Percentiles rank a stretch among this genome's conserved stretches.
Conservation (phyloP, 2,329 filamentous ascomycete genomes). For the Trichoderma atrobrunneum region DNA sequence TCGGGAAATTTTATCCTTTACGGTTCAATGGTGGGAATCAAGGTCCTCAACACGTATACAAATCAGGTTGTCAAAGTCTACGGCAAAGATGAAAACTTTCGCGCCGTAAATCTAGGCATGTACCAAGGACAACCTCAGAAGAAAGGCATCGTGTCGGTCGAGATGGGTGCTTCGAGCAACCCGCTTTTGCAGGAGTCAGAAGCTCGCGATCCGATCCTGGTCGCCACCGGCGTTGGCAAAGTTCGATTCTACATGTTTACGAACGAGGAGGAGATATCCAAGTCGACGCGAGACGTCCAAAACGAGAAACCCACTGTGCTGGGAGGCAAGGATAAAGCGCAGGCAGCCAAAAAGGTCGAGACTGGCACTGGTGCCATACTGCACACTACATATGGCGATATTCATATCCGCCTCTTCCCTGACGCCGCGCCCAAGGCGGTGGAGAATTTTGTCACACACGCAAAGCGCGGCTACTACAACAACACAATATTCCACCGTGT, state of each 20-base stretch:
- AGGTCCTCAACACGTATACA: slow-evolving; percentile 93
- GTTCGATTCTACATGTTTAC: slow-evolving; percentile 98
- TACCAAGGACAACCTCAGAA: slow-evolving; percentile 96
- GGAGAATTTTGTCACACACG: slow-evolving; percentile 95
- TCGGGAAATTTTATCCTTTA: slow-evolving; percentile 94
- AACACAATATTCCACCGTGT: slow-evolving; percentile 96
- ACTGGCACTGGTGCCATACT: slow-evolving; percentile 77
- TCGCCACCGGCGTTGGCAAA: slow-evolving; percentile 80
- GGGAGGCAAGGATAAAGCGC: slow-evolving; percentile 52
- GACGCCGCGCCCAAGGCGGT: slow-evolving; percentile 91
- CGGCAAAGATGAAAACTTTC: slow-evolving; percentile 83
- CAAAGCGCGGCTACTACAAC: slow-evolving; percentile 91
- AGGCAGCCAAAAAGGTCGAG: slow-evolving; percentile 58
- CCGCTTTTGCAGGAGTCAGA: slow-evolving; percentile 91
- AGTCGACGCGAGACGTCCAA: slow-evolving; percentile 83
- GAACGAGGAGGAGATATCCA: slow-evolving; percentile 79
- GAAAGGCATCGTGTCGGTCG: slow-evolving; percentile 88
- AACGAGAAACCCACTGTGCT: slow-evolving; percentile 84
- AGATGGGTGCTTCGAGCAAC: slow-evolving; percentile 95
- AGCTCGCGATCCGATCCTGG: slow-evolving; percentile 81
- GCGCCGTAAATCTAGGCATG: slow-evolving; percentile 76
- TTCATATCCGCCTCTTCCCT: slow-evolving; percentile 88
- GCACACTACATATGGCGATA: slow-evolving; percentile 92
- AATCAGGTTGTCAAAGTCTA: slow-evolving; percentile 90
- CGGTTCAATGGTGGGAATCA: slow-evolving; percentile 86